A percentile compares a stretch with the other conserved stretches of the same genome.
phyloP scores from a whole-genome alignment of 2,329 filamentous ascomycete species.

The Colletotrichum shisoi region DNA sequence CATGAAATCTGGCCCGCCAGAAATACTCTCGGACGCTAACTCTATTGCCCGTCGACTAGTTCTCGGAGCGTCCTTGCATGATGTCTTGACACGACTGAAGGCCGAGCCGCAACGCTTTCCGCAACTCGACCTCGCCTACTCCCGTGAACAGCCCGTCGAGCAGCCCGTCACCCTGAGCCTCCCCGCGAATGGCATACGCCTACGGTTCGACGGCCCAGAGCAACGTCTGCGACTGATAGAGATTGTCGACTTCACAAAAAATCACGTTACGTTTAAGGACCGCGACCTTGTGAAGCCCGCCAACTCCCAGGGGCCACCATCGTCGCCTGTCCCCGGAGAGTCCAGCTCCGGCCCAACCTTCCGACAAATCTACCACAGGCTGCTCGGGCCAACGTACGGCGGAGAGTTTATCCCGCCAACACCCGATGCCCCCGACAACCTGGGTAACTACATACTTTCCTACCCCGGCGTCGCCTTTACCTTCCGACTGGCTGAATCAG shows the following conservation, averaged over 20 bases:
- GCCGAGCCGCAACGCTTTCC: slow-evolving; percentile 84
- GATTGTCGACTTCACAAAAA: slow-evolving; percentile 87
- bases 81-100: slow-evolving; percentile 86
- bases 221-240: slow-evolving; percentile 92
- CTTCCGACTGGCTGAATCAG: slow-evolving; percentile 77
- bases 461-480: slow-evolving; percentile 95
- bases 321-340: slow-evolving; percentile 44
- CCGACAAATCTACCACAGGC: slow-evolving; percentile 86
- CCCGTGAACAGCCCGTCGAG: slow-evolving; percentile 74
- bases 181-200: slow-evolving; percentile 83
- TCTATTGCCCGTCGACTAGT: slow-evolving; percentile 58
- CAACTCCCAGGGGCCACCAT: slow-evolving; percentile 47
- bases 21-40: slow-evolving; percentile 39
- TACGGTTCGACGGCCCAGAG: slow-evolving; percentile 93
- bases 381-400: slow-evolving; percentile 93
- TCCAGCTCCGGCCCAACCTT: slow-evolving; percentile 74
- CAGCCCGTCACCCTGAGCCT: slow-evolving; percentile 79
- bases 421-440: slow-evolving; percentile 58
- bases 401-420: slow-evolving; percentile 84
- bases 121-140: slow-evolving; percentile 83
- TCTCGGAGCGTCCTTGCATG: slow-evolving; percentile 89
- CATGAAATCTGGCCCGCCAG: slow-evolving; percentile 24
- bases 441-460: slow-evolving; percentile 86
- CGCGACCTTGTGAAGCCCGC: slow-evolving; percentile 77
- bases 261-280: slow-evolving; percentile 79